These are phyloP conservation scores for Saccharomyces hybrid DNA, from an alignment of 1,139 yeast species.

Conservation along the genomic window DNA sequence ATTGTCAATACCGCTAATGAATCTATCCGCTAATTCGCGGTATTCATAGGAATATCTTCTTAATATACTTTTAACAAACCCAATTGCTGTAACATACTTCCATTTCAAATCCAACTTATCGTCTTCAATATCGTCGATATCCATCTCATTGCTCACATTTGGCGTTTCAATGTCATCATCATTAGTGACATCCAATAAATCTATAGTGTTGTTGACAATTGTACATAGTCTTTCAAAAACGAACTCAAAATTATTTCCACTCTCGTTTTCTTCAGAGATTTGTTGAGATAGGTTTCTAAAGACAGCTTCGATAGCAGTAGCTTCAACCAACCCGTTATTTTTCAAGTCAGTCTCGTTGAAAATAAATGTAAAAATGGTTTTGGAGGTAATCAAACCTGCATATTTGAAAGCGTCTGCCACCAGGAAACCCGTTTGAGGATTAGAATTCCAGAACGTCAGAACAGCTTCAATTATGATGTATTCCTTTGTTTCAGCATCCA, in stretches of 20 bases:
- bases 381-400: constrained; percentile 41
- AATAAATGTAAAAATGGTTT: constrained; percentile 37
- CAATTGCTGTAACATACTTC: constrained; percentile 34
- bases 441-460: constrained; percentile 68
- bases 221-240: constrained; percentile 36
- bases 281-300: constrained; percentile 32
- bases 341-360: constrained; percentile 31
- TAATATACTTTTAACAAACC: constrained; percentile 34
- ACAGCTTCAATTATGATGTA: constrained; percentile 54
- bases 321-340: constrained; percentile 31
- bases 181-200: constrained; percentile 23
- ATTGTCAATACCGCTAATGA: constrained; percentile 19
- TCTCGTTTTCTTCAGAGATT: constrained; percentile 14
- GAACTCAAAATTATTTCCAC: constrained; percentile 28
- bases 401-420: constrained; percentile 58
- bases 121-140: constrained; percentile 9
- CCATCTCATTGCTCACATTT: constrained; percentile 21
- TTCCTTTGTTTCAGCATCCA: constrained; percentile 31
- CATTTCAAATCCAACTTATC: constrained; percentile 30
- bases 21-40: constrained; percentile 20
- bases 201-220: constrained; percentile 34
- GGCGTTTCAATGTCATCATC: constrained; percentile 29
- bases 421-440: constrained; percentile 73
- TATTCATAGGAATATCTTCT: constrained; percentile 36
- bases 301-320: constrained; percentile 34